Evolutionary conservation across 2,329 filamentous ascomycete species (phyloP), one percentile per base, ranked within the genome.

Genomic region (Ascocoryne sarcoides): DNA sequence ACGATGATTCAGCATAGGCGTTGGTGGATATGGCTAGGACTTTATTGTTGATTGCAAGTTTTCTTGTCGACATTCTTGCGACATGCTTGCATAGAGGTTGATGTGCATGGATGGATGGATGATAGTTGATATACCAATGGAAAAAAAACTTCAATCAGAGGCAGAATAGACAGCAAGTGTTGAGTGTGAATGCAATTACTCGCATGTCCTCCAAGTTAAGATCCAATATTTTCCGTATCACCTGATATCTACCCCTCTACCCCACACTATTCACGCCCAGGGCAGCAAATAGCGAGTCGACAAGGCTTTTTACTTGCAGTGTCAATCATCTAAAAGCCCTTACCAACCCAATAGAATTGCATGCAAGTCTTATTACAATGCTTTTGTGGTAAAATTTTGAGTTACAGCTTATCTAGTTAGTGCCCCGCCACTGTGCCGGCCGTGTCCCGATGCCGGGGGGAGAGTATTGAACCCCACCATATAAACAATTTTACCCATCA

Each of bases 1-100:
- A n/a, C n/a, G n/a, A n/a, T n/a, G n/a, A n/a, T n/a, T 32, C n/a
- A 17, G 42, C 43, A 49, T 29, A 39, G 51, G 52, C 50, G 52
- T 53, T 52, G 37, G 38, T n/a, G 20, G 47, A 45, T 33, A 30
- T 46, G 46, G 38, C 26, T 36, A 36, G 31, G 39, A 26, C 12
- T 10, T 32, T 32, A 28, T n/a, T 28, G 8, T 28, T 28, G 8
- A 28, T n/a, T 28, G 26, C 30, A 32, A n/a, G 30, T 14, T 32
- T 15, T 14, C n/a, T n/a, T 32, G 30, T 32, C 12, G 9, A 14
- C 15, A 14, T 32, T 30, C 28, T 15, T n/a, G 9, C 28, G n/a
- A 4, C 4, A 30, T 12, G 28, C 10, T 30, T 12, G 15, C 15
- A 30, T 30, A n/a, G 8, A 32, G 30, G 12, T 17, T 16, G n/a